These are phyloP conservation scores for Dipteronia sinensis DNA, from an alignment of 345 rosid species.

Conservation along the genomic window DNA sequence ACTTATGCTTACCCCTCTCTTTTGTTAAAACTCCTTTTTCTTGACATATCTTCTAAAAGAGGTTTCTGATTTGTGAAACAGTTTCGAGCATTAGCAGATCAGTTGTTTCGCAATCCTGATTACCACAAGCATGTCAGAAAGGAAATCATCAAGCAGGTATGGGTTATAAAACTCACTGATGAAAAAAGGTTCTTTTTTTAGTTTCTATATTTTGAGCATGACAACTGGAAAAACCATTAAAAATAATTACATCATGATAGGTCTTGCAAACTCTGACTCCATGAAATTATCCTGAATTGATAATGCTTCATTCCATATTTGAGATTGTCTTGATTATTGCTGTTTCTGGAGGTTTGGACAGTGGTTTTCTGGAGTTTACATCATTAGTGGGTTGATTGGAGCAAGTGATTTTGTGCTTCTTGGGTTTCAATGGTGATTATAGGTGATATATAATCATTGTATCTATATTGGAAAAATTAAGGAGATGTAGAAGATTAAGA, in stretches of 20 bases:
- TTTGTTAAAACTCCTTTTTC: background rate
- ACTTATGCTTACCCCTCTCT: background rate
- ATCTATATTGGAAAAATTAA: background rate
- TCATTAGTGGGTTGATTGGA: background rate
- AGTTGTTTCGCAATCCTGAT: slow-evolving; percentile 76
- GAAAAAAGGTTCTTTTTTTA: background rate
- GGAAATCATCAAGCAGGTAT: slow-evolving; percentile 86
- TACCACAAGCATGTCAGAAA: slow-evolving; percentile 83
- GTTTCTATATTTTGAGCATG: background rate
- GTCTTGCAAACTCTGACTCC: background rate
- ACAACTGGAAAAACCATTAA: background rate
- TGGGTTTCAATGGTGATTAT: background rate
- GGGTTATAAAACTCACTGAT: background rate
- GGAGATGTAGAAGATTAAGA: background rate
- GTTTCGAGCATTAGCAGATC: slow-evolving; percentile 98
- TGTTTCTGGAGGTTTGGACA: background rate
- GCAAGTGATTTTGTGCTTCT: background rate
- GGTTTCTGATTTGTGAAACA: slow-evolving; percentile 29
- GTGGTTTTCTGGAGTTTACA: background rate
- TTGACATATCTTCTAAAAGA: background rate
- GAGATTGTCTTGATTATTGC: background rate
- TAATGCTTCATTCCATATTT: background rate
- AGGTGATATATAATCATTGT: background rate
- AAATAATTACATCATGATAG: background rate
- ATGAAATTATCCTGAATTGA: background rate